phyloP scores from a whole-genome alignment of 352 stramenopile species.

The Ophiocytium majus region DNA sequence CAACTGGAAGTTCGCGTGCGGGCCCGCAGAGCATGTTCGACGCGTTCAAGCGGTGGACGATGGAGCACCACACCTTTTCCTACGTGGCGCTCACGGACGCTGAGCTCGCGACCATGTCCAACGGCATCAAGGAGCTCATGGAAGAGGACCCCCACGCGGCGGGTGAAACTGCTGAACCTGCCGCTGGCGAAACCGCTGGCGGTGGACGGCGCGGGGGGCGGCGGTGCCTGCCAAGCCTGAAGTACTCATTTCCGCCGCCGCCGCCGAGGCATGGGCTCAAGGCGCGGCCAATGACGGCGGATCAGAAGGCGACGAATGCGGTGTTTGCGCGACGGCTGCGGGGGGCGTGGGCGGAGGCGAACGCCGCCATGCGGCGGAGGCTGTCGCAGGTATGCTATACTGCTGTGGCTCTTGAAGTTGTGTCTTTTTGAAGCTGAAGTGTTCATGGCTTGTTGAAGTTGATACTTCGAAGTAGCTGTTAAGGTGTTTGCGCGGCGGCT shows the following conservation, averaged over 20 bases:
- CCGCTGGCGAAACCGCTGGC: no score
- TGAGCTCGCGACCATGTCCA: slow-evolving; percentile 31
- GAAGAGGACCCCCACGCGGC: neutral
- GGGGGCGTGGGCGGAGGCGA: slow-evolving; percentile 37
- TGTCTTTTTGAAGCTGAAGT: no score
- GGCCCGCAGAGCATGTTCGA: slow-evolving; percentile 47
- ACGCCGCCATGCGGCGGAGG: slow-evolving; percentile 39
- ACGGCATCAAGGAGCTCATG: neutral
- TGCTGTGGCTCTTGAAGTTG: no score
- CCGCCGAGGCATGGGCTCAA: slow-evolving; percentile 51
- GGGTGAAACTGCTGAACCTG: no score
- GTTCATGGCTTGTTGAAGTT: no score
- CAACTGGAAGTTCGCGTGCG: no score
- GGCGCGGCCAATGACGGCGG: slow-evolving; percentile 53
- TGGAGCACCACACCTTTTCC: slow-evolving; percentile 51
- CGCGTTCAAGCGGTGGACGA: slow-evolving; percentile 56
- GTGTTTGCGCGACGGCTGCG: slow-evolving; percentile 48
- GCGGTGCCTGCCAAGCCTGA: slow-evolving; percentile 42
- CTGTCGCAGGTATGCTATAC: slow-evolving; percentile 32
- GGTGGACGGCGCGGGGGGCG: neutral
- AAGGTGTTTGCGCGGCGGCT: slow-evolving; percentile 49
- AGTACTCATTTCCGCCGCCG: slow-evolving; percentile 53
- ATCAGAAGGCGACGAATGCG: slow-evolving; percentile 56
- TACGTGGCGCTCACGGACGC: slow-evolving; percentile 40
- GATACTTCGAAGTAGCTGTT: slow-evolving; percentile 42